phyloP scores from a whole-genome alignment of 345 rosid species.

The Turnera subulata region DNA sequence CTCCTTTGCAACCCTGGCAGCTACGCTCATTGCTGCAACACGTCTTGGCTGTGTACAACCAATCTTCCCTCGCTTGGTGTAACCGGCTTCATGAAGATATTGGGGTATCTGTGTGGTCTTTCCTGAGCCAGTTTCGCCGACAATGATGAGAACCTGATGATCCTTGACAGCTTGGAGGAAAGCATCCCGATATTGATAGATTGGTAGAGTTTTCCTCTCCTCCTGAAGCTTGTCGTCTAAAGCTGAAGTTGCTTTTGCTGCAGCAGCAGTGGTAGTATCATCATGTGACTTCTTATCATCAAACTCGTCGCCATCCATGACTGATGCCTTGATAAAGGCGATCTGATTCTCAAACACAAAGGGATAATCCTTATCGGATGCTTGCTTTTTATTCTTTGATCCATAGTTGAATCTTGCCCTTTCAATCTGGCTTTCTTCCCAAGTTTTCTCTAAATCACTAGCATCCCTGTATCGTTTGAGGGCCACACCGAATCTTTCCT shows the following conservation, averaged over 20 bases:
- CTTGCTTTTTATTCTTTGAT: conserved; percentile 69
- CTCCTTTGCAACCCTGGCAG: conserved; percentile 97
- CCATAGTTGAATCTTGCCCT: conserved; percentile 79
- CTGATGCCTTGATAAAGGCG: conserved; percentile 77
- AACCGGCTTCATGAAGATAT: conserved; percentile 95
- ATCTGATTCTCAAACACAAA: conserved; percentile 96
- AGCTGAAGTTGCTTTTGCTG: conserved; percentile 69
- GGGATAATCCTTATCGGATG: conserved; percentile 84
- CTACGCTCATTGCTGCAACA: conserved; percentile 99
- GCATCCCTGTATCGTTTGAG: conserved; percentile 82
- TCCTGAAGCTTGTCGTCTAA: conserved; percentile 84
- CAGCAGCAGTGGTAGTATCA: conserved; percentile 28
- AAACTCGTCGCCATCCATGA: conserved; percentile 79
- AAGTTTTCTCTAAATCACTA: conserved; percentile 71
- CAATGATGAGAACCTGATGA: conserved; percentile 93
- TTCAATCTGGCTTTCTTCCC: conserved; percentile 99
- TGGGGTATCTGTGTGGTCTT: conserved; percentile 97
- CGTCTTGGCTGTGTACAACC: conserved; percentile 98
- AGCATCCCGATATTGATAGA: conserved; percentile 75
- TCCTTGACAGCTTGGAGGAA: conserved; percentile 69
- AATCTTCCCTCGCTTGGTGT: conserved; percentile 84
- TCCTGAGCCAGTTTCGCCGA: conserved; percentile 99
- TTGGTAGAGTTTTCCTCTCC: conserved; percentile 80
- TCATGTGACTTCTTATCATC: conserved; percentile 42
- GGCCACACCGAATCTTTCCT: conserved; percentile 91